Conservation (phyloP, 306 rosid genomes). For the Spatholobus suberectus region DNA sequence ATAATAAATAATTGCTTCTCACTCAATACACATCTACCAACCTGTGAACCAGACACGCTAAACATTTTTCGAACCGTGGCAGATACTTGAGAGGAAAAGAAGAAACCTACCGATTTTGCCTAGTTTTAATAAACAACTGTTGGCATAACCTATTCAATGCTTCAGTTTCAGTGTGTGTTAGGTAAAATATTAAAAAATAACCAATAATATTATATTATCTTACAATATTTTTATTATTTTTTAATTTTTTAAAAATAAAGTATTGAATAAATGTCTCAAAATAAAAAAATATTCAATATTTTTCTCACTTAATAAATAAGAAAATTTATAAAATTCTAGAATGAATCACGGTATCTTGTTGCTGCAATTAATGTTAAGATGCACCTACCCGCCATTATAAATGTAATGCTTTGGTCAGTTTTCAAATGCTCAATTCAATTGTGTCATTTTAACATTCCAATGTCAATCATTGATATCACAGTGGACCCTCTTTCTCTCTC, state of each 20-base stretch:
- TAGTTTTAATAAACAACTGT: not conserved
- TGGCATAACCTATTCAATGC: not conserved
- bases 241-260: no score
- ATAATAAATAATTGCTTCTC: no score
- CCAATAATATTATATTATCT: no score
- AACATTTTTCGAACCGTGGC: not conserved
- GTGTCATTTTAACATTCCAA: not conserved
- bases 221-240: not conserved
- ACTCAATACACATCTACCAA: no score
- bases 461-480: slow-evolving; percentile 7
- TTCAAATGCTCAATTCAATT: not conserved
- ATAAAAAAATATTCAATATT: no score
- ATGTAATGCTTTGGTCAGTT: not conserved
- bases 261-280: no score
- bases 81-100: not conserved
- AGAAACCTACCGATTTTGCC: not conserved
- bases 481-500: slow-evolving; percentile 18
- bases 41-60: no score
- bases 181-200: no score
- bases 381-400: not conserved
- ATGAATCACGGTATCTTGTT: no score
- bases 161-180: not conserved
- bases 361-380: not conserved
- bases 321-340: no score
- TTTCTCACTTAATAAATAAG: not conserved